These are phyloP conservation scores for Physcomitrellopsis africana DNA, from an alignment of 225 moss, liverwort and hornwort genomes.

Conservation along the genomic window DNA sequence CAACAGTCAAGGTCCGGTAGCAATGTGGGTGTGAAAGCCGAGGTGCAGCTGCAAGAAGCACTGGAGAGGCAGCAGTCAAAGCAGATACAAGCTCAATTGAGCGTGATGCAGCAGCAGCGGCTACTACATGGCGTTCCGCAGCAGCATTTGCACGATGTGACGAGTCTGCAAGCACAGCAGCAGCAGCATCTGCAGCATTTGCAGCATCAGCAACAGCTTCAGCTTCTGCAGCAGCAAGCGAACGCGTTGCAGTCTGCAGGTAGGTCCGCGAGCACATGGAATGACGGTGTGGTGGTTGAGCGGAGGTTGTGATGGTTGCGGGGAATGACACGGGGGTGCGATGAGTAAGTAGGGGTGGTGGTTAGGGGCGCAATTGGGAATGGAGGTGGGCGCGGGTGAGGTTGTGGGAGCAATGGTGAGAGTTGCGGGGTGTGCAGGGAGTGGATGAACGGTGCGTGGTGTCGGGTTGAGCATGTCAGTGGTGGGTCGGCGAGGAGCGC, in stretches of 20 bases:
- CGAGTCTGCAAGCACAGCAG: conserved; percentile 29
- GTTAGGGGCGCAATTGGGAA: no score
- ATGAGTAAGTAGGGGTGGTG: no score
- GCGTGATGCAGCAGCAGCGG: conserved; percentile 37
- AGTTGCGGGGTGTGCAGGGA: no score
- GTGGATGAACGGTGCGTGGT: not conserved
- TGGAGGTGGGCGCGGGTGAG: no score
- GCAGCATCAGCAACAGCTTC: conserved; percentile 26
- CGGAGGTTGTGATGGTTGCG: no score
- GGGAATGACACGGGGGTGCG: no score
- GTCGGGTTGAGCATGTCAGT: not conserved
- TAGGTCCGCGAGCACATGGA: not conserved
- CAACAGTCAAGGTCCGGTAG: conserved; percentile 21
- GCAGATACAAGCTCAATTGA: conserved; percentile 33
- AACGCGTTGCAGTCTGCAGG: conserved; percentile 31
- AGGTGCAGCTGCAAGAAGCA: conserved; percentile 41
- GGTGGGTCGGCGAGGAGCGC: not conserved
- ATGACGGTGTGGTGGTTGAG: no score
- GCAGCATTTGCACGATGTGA: conserved; percentile 37
- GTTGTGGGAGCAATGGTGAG: no score
- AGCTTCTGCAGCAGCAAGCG: conserved; percentile 33
- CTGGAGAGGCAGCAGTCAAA: conserved; percentile 38
- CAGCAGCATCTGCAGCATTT: conserved; percentile 32
- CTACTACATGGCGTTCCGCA: conserved; percentile 33
- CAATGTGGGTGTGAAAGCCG: conserved; percentile 24